Evolutionary conservation across 2,329 filamentous ascomycete species (phyloP), one percentile per base, ranked within the genome.

Genomic region (Colletotrichum siamense): DNA sequence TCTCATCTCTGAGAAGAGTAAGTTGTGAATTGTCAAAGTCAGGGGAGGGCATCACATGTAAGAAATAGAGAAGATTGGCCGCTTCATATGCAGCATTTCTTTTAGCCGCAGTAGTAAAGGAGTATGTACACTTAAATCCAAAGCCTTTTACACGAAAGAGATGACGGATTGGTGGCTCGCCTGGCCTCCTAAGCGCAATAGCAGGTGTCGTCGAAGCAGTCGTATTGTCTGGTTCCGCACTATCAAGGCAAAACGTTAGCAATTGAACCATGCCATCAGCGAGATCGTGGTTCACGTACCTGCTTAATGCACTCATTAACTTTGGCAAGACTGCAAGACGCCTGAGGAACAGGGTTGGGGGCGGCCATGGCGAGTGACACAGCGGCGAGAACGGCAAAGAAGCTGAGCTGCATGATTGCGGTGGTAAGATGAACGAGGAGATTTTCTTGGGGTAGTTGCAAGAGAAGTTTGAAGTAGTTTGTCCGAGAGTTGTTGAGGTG

Each of bases 1-100:
- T 8, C n/a, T 76, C 30, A 26, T 69, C 10, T 52, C 64, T n/a
- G 73, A 73, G 39, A 69, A 73, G 44, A 76, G 73, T 44, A 73
- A 65, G 64, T 64, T 76, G 64, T 76, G 36, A 22, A 7, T 5
- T 12, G 26, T 52, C 44, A 8, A 22, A 13, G n/a, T 13, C n/a
- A 22, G 10, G 3, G n/a, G 44, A 52, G 10, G 10, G 44, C n/a
- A 52, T 13, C 44, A 52, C 4, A 22, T 52, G n/a, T 8, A 1
- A 52, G 39, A 18, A n/a, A 62, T 62, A 24, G 13, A 16, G 8
- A 30, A 49, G 9, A 9, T 3, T 64, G 15, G 0, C 4, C 16
- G 55, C 4, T 28, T 59, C 5, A 28, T 8, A 26, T 59, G 55
- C 13, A 36, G 44, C n/a, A 6, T 52, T 52, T 52, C 4, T 22